Evolutionary conservation across 169 alveolate genomes (phyloP), one percentile per base, ranked within the genome.

Genomic region (Cryptosporidium ubiquitum): DNA sequence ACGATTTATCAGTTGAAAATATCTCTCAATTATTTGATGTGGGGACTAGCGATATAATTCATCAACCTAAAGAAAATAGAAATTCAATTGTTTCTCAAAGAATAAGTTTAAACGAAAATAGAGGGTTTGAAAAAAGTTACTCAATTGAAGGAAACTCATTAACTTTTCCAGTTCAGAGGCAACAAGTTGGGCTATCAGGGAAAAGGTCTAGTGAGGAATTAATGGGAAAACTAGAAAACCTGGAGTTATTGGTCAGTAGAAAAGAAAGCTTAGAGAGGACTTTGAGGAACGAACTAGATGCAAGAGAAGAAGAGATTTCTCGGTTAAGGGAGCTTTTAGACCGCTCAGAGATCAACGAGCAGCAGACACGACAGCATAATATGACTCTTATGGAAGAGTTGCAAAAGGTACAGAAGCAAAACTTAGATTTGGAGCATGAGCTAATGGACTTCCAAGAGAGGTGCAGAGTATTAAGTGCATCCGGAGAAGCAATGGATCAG

Each of bases 401-500:
- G 61, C 79, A 79, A 6, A 58, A 79, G 10, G 49, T 64, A 2
- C 89, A 79, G 31, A 37, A 23, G 37, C 73, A 64, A 20, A 61
- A 64, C 23, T 12, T 79, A 14, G 51, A 79, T 42, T 23, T 58
- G 23, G 89, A 79, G 37, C 71, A 79, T 61, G 89, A 79, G 37
- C 52, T 79, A n/a, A 40, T 61, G 40, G 89, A 79, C 14, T 79
- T 31, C 31, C 73, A 64, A 42, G 89, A 79, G 51, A 79, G 68
- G 23, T 64, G 75, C 14, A 60, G 89, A 39, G 89, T 79, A 40
- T 42, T 79, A 29, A 61, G 58, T 79, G 79, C 75, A 35, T 61
- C 89, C 3, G 89, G 73, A 39, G 89, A 79, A 33, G 75, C 89
- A 20, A 79, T 79, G 89, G 89, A 79, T 12, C 89, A 79, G 35